These are phyloP conservation scores for Penicillium glabrum DNA, from an alignment of 2,329 filamentous ascomycete species.

Conservation along the genomic window DNA sequence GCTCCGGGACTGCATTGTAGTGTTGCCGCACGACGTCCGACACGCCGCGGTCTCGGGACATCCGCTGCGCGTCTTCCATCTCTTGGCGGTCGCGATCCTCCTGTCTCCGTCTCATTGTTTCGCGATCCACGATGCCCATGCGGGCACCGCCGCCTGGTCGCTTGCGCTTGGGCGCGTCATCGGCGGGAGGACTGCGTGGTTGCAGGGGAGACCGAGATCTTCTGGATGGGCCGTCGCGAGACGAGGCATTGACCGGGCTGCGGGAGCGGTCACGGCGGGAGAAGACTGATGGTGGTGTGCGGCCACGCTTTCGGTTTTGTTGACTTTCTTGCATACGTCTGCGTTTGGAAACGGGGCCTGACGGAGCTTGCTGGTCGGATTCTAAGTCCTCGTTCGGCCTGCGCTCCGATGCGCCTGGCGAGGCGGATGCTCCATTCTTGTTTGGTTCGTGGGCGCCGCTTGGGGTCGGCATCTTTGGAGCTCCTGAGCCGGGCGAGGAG, in stretches of 20 bases:
- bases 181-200: conserved; percentile 39
- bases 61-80: conserved; percentile 37
- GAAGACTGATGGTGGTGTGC: conserved; percentile 40
- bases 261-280: conserved; percentile 39
- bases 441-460: background rate
- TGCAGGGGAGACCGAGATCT: conserved; percentile 44
- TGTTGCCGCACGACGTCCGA: conserved; percentile 88
- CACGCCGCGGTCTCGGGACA: conserved; percentile 55
- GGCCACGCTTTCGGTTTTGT: conserved; percentile 38
- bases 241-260: conserved; percentile 17
- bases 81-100: conserved; percentile 46
- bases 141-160: conserved; percentile 48
- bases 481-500: conserved; percentile 2
- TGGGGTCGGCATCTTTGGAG: conserved; percentile 1
- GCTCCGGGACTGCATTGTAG: conserved; percentile 93
- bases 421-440: background rate
- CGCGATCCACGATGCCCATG: conserved; percentile 37
- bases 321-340: conserved; percentile 41
- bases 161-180: conserved; percentile 42
- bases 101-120: conserved; percentile 42
- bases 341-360: conserved; percentile 37
- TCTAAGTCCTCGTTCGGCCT: conserved; percentile 26
- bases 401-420: conserved; percentile 27
- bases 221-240: conserved; percentile 28
- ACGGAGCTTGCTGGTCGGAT: conserved; percentile 23